phyloP scores from a whole-genome alignment of 371 early-diverging fungal genomes.

The Choanephora cucurbitarum region DNA sequence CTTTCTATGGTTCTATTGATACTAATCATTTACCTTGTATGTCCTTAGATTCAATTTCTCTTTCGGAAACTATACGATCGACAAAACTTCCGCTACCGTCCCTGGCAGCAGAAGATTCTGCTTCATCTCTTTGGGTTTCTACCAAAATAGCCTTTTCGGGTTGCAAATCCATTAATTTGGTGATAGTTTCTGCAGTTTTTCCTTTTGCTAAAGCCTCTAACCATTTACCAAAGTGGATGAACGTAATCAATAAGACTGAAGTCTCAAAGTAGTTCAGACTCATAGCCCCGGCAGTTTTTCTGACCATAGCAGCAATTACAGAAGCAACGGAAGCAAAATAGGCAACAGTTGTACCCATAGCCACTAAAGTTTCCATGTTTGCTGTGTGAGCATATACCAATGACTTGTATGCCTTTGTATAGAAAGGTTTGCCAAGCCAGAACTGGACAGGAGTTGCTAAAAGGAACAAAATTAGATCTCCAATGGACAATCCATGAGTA shows the following conservation, averaged over 20 bases:
- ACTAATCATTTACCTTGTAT: slow-evolving; percentile 48
- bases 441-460: slow-evolving; percentile 63
- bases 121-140: slow-evolving; percentile 8
- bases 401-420: slow-evolving; percentile 55
- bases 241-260: slow-evolving; percentile 65
- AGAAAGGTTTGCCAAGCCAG: slow-evolving; percentile 58
- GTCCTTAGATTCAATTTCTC: slow-evolving; percentile 43
- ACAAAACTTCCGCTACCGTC: too few species aligned
- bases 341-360: slow-evolving; percentile 69
- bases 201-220: slow-evolving; percentile 72
- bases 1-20: too few species aligned
- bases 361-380: slow-evolving; percentile 72
- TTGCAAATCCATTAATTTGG: slow-evolving; percentile 69
- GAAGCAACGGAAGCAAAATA: slow-evolving; percentile 60
- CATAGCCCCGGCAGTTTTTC: slow-evolving; percentile 25
- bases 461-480: slow-evolving; percentile 51
- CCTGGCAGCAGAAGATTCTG: slow-evolving; percentile 8
- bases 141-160: slow-evolving; percentile 64
- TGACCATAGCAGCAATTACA: slow-evolving; percentile 56
- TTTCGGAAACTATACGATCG: slow-evolving; percentile 21
- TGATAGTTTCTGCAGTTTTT: slow-evolving; percentile 69
- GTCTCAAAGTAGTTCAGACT: slow-evolving; percentile 70
- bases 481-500: slow-evolving; percentile 48
- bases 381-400: slow-evolving; percentile 60
- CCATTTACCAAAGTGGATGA: slow-evolving; percentile 72